Percentiles rank a stretch among this genome's conserved stretches.
Evolutionary conservation across 306 rosid species (phyloP).

Genomic region (Sesbania bispinosa): DNA sequence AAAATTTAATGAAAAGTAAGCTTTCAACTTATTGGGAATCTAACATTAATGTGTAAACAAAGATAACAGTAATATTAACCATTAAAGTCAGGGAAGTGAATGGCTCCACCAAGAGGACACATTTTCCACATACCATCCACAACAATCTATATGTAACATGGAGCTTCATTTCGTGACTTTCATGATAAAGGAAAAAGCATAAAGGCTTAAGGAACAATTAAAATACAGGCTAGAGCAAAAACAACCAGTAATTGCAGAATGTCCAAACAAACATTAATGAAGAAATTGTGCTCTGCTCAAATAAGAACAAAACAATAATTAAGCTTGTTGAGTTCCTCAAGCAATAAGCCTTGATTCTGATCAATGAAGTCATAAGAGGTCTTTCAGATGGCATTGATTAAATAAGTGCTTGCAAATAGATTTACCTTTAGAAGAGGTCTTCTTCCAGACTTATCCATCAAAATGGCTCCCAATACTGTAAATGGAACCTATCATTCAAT

Average conservation of each 20-base stretch:
- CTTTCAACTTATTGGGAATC: conserved; percentile 9
- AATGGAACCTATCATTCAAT: conserved; percentile 53
- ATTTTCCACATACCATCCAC: conserved; percentile 89
- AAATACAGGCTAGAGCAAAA: neutral
- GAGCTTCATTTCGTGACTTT: conserved; percentile 12
- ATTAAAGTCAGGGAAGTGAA: conserved; percentile 79
- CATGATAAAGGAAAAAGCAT: conserved; percentile 13
- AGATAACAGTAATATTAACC: conserved; percentile 41
- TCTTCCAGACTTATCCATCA: conserved; percentile 71
- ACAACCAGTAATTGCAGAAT: neutral
- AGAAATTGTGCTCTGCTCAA: neutral
- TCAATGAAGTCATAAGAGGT: conserved; percentile 9
- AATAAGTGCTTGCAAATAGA: neutral
- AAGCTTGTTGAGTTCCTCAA: no score
- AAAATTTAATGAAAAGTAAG: conserved; percentile 16
- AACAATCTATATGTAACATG: conserved; percentile 56
- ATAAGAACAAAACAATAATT: no score
- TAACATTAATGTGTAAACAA: neutral
- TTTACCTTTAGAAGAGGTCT: conserved; percentile 64
- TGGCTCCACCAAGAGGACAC: conserved; percentile 89
- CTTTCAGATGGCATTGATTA: neutral
- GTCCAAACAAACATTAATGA: neutral
- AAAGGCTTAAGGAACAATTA: neutral
- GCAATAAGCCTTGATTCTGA: conserved; percentile 43
- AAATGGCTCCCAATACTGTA: conserved; percentile 55